Evolutionary conservation across 805 yeast species (phyloP), one percentile per base, ranked within the genome.

Genomic region (Yarrowia osloensis): DNA sequence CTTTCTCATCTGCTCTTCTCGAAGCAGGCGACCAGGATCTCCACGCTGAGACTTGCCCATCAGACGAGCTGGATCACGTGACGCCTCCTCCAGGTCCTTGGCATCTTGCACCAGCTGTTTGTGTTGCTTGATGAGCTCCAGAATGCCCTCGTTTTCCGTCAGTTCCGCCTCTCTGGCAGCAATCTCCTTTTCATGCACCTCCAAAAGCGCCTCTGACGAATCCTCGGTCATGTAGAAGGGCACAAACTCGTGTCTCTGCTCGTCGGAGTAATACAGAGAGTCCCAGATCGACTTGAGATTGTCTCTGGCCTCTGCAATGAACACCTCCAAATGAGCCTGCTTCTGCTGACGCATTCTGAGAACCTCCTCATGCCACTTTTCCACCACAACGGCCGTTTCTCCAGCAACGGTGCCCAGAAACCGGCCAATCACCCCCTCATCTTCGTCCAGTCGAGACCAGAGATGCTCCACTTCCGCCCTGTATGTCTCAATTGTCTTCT

Each of bases 11-110:
- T 83, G 88, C 74, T 92, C 97, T 74, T 94, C 99, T 67, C 88
- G 84, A 67, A 89, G 80, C 68, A 94, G 78, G 17, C 93, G 88
- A 69, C 87, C 88, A 70, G 94, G 93, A 61, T 76, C 79, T 3
- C 77, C 71, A 8, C 71, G 66, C 2, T 70, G 71, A 8, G 76
- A 71, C 73, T 90, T 85, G 69, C 88, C 85, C 54, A 89, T 76
- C 49, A 93, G 80, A 69, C 98, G 82, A 0, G 94, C 86, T 0
- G 98, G 87, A 74, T 94, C 95, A 72, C 86, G 88, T 1, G 89
- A 83, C 4, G 95, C 86, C 69, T 86, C 88, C 40, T 82, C 88
- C 42, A 95, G 81, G 55, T 84, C 84, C 1, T 75, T 70, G 69
- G 88, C 89, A 70, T 91, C 96, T 15, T 79, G 76, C 46, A 86